These are phyloP conservation scores for Cryptococcus sp. DNA, from an alignment of 1,284 basidiomycete species.

Conservation along the genomic window DNA sequence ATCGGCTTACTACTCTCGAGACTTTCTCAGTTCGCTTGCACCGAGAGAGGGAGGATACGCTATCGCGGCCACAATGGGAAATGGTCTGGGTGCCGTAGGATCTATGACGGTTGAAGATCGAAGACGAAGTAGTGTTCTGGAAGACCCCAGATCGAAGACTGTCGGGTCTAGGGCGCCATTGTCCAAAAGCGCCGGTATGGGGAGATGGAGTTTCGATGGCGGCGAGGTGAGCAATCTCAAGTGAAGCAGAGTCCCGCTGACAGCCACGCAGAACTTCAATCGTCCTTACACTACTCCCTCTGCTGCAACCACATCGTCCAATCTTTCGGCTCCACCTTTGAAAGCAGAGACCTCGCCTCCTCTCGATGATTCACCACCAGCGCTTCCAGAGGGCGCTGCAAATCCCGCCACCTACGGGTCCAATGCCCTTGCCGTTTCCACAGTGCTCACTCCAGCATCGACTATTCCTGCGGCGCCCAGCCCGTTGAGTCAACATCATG, in stretches of 20 bases:
- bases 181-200: constrained; percentile 45
- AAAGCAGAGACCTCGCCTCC: constrained; percentile 29
- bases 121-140: constrained; percentile 23
- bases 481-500: constrained; percentile 37
- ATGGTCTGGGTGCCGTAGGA: constrained; percentile 24
- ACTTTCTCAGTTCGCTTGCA: constrained; percentile 44
- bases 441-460: constrained; percentile 7
- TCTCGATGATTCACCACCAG: constrained; percentile 15
- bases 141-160: constrained; percentile 19
- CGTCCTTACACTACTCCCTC: constrained; percentile 35
- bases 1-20: constrained; percentile 43
- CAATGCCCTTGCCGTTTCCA: neutral
- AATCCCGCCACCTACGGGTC: constrained; percentile 9
- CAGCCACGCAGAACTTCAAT: constrained; percentile 15
- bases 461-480: constrained; percentile 19
- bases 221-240: constrained; percentile 34
- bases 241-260: neutral
- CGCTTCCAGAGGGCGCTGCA: constrained; percentile 34
- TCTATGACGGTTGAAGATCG: constrained; percentile 31
- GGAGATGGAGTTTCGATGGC: constrained; percentile 45
- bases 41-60: constrained; percentile 53
- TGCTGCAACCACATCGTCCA: constrained; percentile 35
- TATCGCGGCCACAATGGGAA: constrained; percentile 46
- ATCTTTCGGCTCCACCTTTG: constrained; percentile 32
- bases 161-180: constrained; percentile 34